Base-by-base conservation (phyloP, 768 basidiomycete species). In the Saitozyma podzolica region DNA sequence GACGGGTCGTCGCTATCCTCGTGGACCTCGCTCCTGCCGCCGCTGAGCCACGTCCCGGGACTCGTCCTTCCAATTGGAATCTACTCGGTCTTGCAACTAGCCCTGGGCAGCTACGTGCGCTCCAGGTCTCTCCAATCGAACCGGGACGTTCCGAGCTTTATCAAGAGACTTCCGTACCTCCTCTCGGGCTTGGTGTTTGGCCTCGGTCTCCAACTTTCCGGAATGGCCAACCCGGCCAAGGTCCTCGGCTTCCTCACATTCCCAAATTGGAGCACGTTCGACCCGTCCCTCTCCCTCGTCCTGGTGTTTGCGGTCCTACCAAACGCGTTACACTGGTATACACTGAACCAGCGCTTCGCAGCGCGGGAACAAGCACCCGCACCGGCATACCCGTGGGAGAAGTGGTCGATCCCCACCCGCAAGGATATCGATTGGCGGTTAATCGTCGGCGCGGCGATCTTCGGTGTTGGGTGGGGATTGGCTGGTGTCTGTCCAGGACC, bases 381-480 rank as follows among this genome's bases (percentile, higher is more conserved):
- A 37, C 50, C 65, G 8, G 51, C 47, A 50, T 69, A 55, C 40
- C 16, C 54, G 5, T 72, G 74, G 71, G 72, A 71, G 41, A 58
- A 40, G 8, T 76, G 75, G 75, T 48, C 53, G 3, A 61, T 79
- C 9, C 77, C 79, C 0, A 63, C 48, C 0, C 45, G 68, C 41
- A 60, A 49, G 42, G 68, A 67, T 48, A 65, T 74, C 57, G 73
- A 79, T 56, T 56, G 45, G 60, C 50, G 43, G 20, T 54, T 80
- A 16, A 17, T 79, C 0, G 10, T 63, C 8, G 81, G 81, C 0
- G 54, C 76, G 0, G 68, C 63, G 0, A 43, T 78, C 40, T 81
- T 81, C 48, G 81, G 81, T 0, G 50, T 73, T 9, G 81, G 81
- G 0, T 81, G 80, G 80, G 81, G 79, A 3, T 50, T 78, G n/a